Base-by-base conservation (phyloP, 1,139 yeast species). In the Geotrichum aggregatum region DNA sequence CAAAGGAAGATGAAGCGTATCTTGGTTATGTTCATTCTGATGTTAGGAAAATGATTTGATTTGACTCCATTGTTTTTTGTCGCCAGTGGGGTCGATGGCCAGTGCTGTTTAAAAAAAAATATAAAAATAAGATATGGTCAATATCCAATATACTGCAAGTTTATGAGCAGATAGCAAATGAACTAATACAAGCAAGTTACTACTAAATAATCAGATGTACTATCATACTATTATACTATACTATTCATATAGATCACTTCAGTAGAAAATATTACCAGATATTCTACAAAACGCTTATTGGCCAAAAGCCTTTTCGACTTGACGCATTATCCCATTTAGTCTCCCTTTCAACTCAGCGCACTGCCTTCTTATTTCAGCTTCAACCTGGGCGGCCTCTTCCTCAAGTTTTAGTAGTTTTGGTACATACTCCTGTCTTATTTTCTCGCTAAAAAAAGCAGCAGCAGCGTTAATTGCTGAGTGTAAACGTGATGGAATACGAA, bases 1-100 rank as follows among this genome's bases (percentile, higher is more conserved):
- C 33, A 43, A 16, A 42, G 22, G 40, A 31, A 13, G 22, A 21
- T 3, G 21, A 18, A 5, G 39, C 44, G 11, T 47, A 30, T 16
- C 46, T 40, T 19, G 8, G 40, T 21, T 33, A 30, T 3, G 31
- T 45, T 11, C 48, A 45, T 45, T 45, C 48, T 11, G 42, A 28
- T 22, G 48, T 18, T 19, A 41, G 48, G 28, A 24, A 24, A 8
- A 24, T 24, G 28, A 24, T 5, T 24, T 24, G 8, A 24, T 24
- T 36, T n/a, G n/a, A n/a, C n/a, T n/a, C n/a, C n/a, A n/a, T n/a
- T n/a, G n/a, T n/a, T 18, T 14, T 36, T 36, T 36, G 18, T n/a
- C 10, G 2, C 3, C 28, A 5, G 8, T 24, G 28, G 8, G 7
- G 28, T 24, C 8, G 28, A 24, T 8, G 8, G 28, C 5, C 28